Evolutionary conservation across 495 filamentous ascomycete genomes (phyloP).

Genomic region (Aspergillus ostianus): DNA sequence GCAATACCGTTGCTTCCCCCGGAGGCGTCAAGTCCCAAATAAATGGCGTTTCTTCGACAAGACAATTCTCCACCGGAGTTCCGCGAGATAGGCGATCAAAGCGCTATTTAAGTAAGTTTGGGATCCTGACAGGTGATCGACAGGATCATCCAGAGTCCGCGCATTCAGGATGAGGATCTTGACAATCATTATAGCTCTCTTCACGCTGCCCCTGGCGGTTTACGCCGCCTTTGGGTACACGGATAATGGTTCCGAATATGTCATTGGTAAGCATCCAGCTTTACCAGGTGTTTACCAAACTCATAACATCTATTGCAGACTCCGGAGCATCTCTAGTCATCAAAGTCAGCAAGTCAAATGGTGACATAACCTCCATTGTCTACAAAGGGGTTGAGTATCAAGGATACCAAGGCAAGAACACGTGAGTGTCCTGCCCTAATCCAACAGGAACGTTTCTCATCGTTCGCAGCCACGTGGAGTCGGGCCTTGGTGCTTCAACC

Average conservation of each 20-base stretch:
- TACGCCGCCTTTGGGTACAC: constrained; percentile 10
- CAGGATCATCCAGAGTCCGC: too few species aligned
- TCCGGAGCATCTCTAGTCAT: constrained; percentile 8
- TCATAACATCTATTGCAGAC: neutral
- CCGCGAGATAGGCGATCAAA: too few species aligned
- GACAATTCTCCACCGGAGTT: too few species aligned
- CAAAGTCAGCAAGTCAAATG: constrained; percentile 7
- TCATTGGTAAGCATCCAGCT: constrained; percentile 8
- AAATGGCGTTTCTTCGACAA: too few species aligned
- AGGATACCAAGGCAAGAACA: constrained; percentile 6
- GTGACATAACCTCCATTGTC: constrained; percentile 5
- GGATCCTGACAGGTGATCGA: too few species aligned
- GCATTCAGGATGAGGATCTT: constrained; percentile 3
- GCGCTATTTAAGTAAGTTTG: too few species aligned
- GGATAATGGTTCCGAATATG: constrained; percentile 7
- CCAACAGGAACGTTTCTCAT: neutral
- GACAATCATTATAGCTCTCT: neutral
- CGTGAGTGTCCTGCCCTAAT: neutral
- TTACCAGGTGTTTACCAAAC: too few species aligned
- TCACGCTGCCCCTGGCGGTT: neutral
- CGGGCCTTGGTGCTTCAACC: constrained; percentile 7
- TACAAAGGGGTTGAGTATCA: constrained; percentile 9
- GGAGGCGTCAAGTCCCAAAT: too few species aligned
- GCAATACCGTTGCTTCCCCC: too few species aligned
- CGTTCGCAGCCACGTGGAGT: constrained; percentile 3